phyloP scores from a whole-genome alignment of 1,284 basidiomycete species.

The Schizophyllum amplum region DNA sequence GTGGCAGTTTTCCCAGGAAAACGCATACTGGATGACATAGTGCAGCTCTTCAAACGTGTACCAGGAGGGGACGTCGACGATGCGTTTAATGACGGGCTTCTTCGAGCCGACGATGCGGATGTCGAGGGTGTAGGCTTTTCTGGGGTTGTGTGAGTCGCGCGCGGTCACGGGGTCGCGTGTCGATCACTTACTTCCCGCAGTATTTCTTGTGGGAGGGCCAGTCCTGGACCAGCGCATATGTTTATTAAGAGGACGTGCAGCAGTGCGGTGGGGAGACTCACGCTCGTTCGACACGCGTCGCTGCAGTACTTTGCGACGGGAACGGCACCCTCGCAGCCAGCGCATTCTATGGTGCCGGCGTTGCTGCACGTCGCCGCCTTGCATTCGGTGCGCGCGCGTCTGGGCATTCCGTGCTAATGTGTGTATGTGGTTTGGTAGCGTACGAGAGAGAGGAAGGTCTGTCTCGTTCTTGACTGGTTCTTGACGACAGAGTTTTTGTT shows the following conservation, averaged over 20 bases:
- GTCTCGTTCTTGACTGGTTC: no score
- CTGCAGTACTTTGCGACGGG: background rate
- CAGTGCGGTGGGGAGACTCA: background rate
- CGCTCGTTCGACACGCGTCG: background rate
- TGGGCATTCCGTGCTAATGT: no score
- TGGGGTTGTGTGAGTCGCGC: background rate
- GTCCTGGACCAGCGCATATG: conserved; percentile 10
- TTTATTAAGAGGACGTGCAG: background rate
- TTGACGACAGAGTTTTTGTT: no score
- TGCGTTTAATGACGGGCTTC: conserved; percentile 10
- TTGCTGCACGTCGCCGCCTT: background rate
- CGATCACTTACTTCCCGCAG: background rate
- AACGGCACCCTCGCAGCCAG: background rate
- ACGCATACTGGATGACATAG: conserved; percentile 10
- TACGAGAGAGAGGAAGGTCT: no score
- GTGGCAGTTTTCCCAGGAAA: conserved; percentile 8
- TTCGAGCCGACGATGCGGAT: background rate
- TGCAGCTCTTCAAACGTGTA: conserved; percentile 11
- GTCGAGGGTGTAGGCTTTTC: background rate
- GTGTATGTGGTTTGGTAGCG: no score
- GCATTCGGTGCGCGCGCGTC: background rate
- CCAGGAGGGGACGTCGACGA: conserved; percentile 12
- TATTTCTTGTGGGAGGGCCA: conserved; percentile 9
- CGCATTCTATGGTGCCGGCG: background rate
- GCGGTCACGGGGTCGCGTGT: background rate